Conservation (phyloP, 139 green algal genomes). For the Zygnema cylindricum region DNA sequence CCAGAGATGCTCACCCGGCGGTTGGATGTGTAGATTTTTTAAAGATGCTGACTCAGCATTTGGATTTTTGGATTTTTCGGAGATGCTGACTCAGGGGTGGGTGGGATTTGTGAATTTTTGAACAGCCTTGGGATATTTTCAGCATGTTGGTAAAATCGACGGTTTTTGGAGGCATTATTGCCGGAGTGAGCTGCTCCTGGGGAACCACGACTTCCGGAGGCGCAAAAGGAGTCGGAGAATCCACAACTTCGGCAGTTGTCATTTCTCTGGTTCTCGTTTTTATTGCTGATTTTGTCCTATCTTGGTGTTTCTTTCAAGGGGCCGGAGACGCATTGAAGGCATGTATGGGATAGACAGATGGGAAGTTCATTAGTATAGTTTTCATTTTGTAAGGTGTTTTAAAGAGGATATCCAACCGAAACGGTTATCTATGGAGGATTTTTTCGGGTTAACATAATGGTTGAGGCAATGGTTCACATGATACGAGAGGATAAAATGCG, state of each 20-base stretch:
- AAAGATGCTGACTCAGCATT: no score
- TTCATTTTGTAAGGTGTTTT: no score
- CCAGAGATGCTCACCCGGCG: no score
- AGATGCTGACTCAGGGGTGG: no score
- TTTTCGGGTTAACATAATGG: no score
- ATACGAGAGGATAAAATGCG: no score
- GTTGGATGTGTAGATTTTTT: no score
- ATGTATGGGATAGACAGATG: constrained; percentile 51
- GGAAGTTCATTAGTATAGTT: no score
- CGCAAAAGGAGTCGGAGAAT: constrained; percentile 97
- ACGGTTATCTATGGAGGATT: no score
- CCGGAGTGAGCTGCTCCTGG: constrained; percentile 86
- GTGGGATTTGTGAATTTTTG: constrained; percentile 14
- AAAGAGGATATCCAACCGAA: no score
- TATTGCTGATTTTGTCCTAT: constrained; percentile 95
- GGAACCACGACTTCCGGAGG: constrained; percentile 96
- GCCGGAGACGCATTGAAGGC: constrained; percentile 57
- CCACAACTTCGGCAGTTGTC: constrained; percentile 95
- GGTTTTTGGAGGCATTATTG: constrained; percentile 90
- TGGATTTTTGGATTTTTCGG: no score
- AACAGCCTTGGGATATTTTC: constrained; percentile 83
- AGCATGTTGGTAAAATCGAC: constrained; percentile 84
- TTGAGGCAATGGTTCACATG: no score
- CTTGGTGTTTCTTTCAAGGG: constrained; percentile 92
- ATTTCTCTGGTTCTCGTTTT: constrained; percentile 98